Conservation (phyloP, 1,284 basidiomycete species). For the Cutaneotrichosporon curvatum region DNA sequence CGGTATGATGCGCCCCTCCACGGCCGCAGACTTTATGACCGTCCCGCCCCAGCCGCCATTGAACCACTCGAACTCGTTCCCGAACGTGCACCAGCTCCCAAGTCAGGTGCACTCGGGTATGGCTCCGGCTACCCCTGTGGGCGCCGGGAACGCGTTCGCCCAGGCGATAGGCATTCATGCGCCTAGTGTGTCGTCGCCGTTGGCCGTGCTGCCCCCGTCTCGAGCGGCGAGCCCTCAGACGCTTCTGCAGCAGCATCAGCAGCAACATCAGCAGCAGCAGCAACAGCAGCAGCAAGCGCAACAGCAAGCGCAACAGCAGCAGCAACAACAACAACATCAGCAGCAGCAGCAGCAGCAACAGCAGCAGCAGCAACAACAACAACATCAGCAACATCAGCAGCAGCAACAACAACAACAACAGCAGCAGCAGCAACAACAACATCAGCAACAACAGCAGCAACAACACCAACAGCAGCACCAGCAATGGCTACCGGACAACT, state of each 20-base stretch:
- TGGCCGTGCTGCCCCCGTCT: conserved; percentile 34
- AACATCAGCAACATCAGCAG: no score
- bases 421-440: no score
- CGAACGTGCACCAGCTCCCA: conserved; percentile 41
- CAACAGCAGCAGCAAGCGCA: not conserved
- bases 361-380: not conserved
- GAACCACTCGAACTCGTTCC: conserved; percentile 44
- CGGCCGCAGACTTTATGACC: conserved; percentile 2
- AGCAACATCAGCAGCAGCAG: not conserved
- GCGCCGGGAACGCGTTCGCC: conserved; percentile 24
- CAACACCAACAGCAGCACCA: conserved; percentile 6
- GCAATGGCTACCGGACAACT: conserved; percentile 12
- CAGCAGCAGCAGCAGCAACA: conserved; percentile 1
- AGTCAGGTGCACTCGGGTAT: conserved; percentile 26
- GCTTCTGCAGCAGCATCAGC: not conserved
- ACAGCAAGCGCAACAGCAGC: no score
- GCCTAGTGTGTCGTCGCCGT: conserved; percentile 39
- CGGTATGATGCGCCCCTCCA: conserved; percentile 6
- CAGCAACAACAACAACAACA: not conserved
- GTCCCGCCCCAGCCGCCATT: conserved; percentile 12
- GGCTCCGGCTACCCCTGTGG: conserved; percentile 22
- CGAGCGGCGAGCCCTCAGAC: conserved; percentile 25
- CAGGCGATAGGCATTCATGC: conserved; percentile 27
- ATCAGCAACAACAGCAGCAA: conserved; percentile 1
- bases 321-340: no score